phyloP scores from a whole-genome alignment of 306 rosid genomes.

The Pyrus communis region DNA sequence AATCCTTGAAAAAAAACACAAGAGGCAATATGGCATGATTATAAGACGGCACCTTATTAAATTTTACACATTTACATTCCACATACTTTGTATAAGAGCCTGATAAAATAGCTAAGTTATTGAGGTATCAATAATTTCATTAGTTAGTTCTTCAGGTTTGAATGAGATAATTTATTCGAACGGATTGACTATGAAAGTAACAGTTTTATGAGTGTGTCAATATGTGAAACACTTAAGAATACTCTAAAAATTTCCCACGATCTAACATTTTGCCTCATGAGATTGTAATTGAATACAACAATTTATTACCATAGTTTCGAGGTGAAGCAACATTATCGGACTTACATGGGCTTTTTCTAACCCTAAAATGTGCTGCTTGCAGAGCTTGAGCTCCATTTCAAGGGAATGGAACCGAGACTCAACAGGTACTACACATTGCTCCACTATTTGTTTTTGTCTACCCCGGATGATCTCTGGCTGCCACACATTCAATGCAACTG shows the following conservation, averaged over 20 bases:
- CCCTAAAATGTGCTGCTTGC: conserved; percentile 46
- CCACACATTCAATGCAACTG: conserved; percentile 81
- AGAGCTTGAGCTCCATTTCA: conserved; percentile 58
- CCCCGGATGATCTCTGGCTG: conserved; percentile 65
- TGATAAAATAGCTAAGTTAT: background rate
- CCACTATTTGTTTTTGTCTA: conserved; percentile 46
- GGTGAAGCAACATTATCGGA: conserved; percentile 3
- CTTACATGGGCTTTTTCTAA: conserved; percentile 61
- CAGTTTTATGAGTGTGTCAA: background rate
- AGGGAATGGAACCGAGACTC: conserved; percentile 42
- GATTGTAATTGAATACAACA: background rate
- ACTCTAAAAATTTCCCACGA: background rate
- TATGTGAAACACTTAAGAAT: background rate
- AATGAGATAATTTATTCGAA: background rate
- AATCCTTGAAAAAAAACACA: background rate
- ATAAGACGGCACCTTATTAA: background rate
- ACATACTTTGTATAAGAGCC: background rate
- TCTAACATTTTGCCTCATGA: background rate
- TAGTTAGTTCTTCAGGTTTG: background rate
- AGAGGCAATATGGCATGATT: background rate
- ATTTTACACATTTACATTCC: background rate
- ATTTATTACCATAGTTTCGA: background rate
- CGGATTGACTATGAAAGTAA: background rate
- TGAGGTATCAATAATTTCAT: background rate
- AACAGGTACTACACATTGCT: conserved; percentile 49